Evolutionary conservation across 345 rosid species (phyloP).

Genomic region (Luvunga scandens): DNA sequence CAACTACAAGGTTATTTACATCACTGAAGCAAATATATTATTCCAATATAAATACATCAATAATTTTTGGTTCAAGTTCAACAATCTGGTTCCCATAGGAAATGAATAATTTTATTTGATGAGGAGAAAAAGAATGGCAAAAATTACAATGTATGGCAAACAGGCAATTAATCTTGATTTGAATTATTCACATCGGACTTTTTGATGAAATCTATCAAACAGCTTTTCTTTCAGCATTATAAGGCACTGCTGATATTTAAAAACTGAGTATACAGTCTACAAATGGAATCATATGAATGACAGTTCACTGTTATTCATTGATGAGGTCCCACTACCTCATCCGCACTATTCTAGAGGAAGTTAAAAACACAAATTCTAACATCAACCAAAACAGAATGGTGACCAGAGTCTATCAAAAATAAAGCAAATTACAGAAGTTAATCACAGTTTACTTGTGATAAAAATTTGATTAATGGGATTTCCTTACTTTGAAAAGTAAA

Average conservation of each 20-base stretch:
- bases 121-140: neutral
- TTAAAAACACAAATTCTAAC: constrained; percentile 1
- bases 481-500: constrained; percentile 88
- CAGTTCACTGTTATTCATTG: neutral
- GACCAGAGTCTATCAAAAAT: neutral
- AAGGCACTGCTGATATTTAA: neutral
- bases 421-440: neutral
- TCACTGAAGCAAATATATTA: neutral
- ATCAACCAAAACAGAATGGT: neutral
- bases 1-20: neutral
- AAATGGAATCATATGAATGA: neutral
- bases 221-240: neutral
- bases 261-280: neutral
- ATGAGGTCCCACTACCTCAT: neutral
- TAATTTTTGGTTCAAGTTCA: neutral
- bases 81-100: neutral
- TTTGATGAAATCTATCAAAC: neutral
- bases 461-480: neutral
- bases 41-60: neutral
- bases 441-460: neutral
- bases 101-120: neutral
- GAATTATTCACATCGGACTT: neutral
- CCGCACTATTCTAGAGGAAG: neutral
- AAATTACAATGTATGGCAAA: neutral
- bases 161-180: neutral